Base-by-base conservation (phyloP, 2,329 filamentous ascomycete genomes). In the Xylariales sp. region DNA sequence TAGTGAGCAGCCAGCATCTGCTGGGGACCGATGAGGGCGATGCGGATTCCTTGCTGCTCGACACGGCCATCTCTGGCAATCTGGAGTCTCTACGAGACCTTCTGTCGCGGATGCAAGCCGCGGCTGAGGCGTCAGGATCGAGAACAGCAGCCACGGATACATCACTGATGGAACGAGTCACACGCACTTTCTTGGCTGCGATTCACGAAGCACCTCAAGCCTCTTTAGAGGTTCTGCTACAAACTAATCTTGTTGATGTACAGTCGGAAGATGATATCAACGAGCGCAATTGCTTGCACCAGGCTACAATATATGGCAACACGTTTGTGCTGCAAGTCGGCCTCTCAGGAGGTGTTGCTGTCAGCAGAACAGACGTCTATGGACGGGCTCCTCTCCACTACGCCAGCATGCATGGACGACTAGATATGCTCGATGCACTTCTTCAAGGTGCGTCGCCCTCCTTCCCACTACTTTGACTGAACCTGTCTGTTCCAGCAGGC, bases 181-280 rank as follows among this genome's bases (percentile, higher is more conserved):
- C 91, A 2, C 76, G 88, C 47, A 91, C 88, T 1, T 98, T 98
- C 59, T 72, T 98, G 33, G 85, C 88, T 33, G 89, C 89, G 5
- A 87, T 96, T 49, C 85, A 88, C 47, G 88, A 95, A 52, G 91
- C 85, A 4, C 83, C 89, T 1, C 76, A 84, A 46, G 78, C 85
- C 19, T 83, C 90, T 7, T 69, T 97, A 15, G 76, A 80, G 41
- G 69, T 88, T 5, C 74, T 98, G 18, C 69, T 96, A 18, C 81
- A 86, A 33, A 95, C 90, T 3, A 79, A 80, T 1, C 67, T 93
- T 17, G 87, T 98, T 23, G 85, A 97, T 59, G 75, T 96, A n/a
- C 82, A 88, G 53, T 93, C 89, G 1, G 88, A 95, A 52, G 93
- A 98, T 57, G 90, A 96, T 53, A 97, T 98, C 60, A 98, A 97